These are phyloP conservation scores for Penicillium glabrum DNA, from an alignment of 2,329 filamentous ascomycete genomes.

Conservation along the genomic window DNA sequence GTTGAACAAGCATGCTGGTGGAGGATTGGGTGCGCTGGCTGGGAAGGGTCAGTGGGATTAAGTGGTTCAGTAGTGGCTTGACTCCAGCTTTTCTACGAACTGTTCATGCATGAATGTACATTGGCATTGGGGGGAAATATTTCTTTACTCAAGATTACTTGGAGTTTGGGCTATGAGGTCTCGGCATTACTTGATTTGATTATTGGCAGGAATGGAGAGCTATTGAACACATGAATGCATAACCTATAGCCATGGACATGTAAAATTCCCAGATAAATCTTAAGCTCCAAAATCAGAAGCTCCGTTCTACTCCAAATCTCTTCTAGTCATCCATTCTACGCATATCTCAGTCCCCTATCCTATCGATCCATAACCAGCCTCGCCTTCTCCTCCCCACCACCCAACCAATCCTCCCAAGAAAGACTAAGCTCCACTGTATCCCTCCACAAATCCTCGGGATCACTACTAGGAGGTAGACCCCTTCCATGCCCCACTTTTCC, in stretches of 20 bases:
- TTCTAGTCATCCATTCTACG: too few species aligned
- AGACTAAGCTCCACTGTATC: constrained; percentile 15
- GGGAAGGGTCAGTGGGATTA: constrained; percentile 45
- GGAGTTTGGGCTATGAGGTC: background rate
- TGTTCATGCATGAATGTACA: background rate
- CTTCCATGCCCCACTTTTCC: constrained; percentile 18
- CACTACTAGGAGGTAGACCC: constrained; percentile 8
- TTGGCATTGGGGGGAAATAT: background rate
- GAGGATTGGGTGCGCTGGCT: constrained; percentile 38
- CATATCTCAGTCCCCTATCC: background rate
- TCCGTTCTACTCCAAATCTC: too few species aligned
- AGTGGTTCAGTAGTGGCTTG: background rate
- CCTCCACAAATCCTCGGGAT: constrained; percentile 19
- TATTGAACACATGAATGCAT: too few species aligned
- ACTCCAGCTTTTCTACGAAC: background rate
- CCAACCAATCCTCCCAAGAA: constrained; percentile 17
- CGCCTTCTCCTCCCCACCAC: background rate
- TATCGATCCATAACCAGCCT: background rate
- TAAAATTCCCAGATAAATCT: too few species aligned
- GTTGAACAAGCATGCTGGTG: constrained; percentile 39
- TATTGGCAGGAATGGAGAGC: too few species aligned
- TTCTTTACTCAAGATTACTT: background rate
- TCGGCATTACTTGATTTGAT: background rate
- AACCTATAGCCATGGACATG: too few species aligned
- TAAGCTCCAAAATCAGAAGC: too few species aligned